These are phyloP conservation scores for Yamadazyma sp. DNA, from an alignment of 805 yeast species.

Conservation along the genomic window DNA sequence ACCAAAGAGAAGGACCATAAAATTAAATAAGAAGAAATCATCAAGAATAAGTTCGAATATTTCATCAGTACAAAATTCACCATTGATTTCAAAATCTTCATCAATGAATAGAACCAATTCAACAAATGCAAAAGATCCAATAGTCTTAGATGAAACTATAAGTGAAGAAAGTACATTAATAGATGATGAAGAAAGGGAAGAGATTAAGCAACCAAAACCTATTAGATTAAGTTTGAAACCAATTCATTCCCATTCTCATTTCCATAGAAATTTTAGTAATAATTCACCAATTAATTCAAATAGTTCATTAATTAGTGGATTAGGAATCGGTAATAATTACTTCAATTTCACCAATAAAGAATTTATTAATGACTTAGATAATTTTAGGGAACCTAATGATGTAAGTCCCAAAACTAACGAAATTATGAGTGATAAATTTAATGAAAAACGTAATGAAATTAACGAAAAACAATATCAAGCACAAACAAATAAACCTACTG, in stretches of 20 bases:
- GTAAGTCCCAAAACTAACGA: no score
- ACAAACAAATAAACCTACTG: neutral
- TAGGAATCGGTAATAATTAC: conserved; percentile 39
- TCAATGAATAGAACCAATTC: neutral
- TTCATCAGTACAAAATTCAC: conserved; percentile 5
- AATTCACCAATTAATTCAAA: conserved; percentile 16
- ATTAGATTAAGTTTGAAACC: conserved; percentile 10
- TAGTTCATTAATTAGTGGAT: conserved; percentile 20
- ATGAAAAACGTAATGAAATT: conserved; percentile 8
- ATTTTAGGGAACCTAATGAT: conserved; percentile 1
- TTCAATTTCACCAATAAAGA: conserved; percentile 33
- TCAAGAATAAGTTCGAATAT: neutral
- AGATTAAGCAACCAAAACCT: conserved; percentile 4
- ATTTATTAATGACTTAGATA: neutral
- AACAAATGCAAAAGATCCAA: neutral
- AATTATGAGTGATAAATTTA: conserved; percentile 2
- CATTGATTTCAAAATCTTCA: conserved; percentile 4
- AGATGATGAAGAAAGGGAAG: conserved; percentile 6
- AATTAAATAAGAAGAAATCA: conserved; percentile 18
- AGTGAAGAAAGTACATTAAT: conserved; percentile 9
- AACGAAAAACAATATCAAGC: conserved; percentile 2
- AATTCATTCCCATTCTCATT: conserved; percentile 19
- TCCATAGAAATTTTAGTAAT: conserved; percentile 13
- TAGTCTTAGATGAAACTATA: conserved; percentile 2
- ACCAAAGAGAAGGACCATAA: conserved; percentile 44